Conservation (phyloP, 2,329 filamentous ascomycete genomes). For the Lomentospora prolificans region DNA sequence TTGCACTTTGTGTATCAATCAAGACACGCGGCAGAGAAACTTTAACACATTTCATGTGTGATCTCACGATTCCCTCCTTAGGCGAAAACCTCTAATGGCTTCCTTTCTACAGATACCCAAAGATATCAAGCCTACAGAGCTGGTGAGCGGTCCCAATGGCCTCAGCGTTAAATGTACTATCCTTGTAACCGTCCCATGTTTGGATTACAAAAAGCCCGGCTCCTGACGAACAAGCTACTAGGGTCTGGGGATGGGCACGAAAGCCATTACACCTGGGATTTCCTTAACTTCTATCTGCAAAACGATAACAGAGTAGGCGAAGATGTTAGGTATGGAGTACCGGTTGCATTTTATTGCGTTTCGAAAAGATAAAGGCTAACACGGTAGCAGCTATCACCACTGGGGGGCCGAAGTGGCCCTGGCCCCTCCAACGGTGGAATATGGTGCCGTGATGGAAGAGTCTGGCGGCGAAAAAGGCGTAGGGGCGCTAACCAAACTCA, state of each 20-base stretch:
- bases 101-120: conserved; percentile 20
- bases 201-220: background rate
- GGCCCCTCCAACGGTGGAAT: conserved; percentile 49
- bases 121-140: conserved; percentile 19
- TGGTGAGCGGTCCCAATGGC: conserved; percentile 18
- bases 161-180: conserved; percentile 25
- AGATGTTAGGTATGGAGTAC: conserved; percentile 20
- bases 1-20: conserved; percentile 30
- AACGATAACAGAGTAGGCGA: conserved; percentile 23
- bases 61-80: background rate
- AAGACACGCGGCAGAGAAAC: conserved; percentile 30
- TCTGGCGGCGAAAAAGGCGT: conserved; percentile 42
- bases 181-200: background rate
- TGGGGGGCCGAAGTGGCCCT: conserved; percentile 26
- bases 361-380: background rate
- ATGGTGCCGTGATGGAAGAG: conserved; percentile 47
- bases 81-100: background rate
- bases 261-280: conserved; percentile 57
- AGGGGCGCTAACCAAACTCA: conserved; percentile 50
- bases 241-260: conserved; percentile 59
- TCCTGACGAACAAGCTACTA: conserved; percentile 20
- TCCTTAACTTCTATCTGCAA: conserved; percentile 41
- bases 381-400: conserved; percentile 10
- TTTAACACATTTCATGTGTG: conserved; percentile 30
- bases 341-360: background rate